These are phyloP conservation scores for Volvariella surrecta DNA, from an alignment of 1,284 basidiomycete genomes.

Conservation along the genomic window DNA sequence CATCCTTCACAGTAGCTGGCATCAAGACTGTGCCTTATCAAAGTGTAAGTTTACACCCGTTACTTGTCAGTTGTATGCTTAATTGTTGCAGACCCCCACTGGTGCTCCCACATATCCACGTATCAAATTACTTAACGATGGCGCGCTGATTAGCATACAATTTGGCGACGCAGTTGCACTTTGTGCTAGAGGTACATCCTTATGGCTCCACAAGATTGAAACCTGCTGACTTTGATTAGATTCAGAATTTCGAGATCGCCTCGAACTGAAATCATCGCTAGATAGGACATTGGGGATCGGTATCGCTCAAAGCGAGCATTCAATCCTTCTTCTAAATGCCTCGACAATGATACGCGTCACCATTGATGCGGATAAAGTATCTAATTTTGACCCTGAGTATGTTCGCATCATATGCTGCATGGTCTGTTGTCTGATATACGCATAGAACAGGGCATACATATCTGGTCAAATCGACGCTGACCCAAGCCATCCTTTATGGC, in stretches of 20 bases:
- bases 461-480: slow-evolving; percentile 77
- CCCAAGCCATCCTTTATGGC: slow-evolving; percentile 82
- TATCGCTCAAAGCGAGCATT: slow-evolving; percentile 38
- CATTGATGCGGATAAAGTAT: slow-evolving; percentile 54
- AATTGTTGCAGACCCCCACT: slow-evolving; percentile 41
- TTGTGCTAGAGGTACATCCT: slow-evolving; percentile 47
- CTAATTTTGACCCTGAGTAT: slow-evolving; percentile 49
- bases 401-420: slow-evolving; percentile 15
- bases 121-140: slow-evolving; percentile 48
- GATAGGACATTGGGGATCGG: slow-evolving; percentile 69
- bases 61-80: background rate
- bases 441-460: slow-evolving; percentile 52
- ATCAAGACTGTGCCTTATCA: slow-evolving; percentile 64
- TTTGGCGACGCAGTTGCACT: slow-evolving; percentile 74
- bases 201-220: background rate
- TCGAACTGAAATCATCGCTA: slow-evolving; percentile 57
- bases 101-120: slow-evolving; percentile 64
- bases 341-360: slow-evolving; percentile 58
- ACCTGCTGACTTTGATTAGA: slow-evolving; percentile 28
- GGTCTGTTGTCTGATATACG: slow-evolving; percentile 5
- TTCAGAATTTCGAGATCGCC: slow-evolving; percentile 60
- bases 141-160: slow-evolving; percentile 51
- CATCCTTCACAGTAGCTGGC: slow-evolving; percentile 34
- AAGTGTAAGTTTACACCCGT: slow-evolving; percentile 38
- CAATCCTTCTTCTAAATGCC: slow-evolving; percentile 56